Conservation (phyloP, 2,329 filamentous ascomycete genomes). For the Capronia epimyces region DNA sequence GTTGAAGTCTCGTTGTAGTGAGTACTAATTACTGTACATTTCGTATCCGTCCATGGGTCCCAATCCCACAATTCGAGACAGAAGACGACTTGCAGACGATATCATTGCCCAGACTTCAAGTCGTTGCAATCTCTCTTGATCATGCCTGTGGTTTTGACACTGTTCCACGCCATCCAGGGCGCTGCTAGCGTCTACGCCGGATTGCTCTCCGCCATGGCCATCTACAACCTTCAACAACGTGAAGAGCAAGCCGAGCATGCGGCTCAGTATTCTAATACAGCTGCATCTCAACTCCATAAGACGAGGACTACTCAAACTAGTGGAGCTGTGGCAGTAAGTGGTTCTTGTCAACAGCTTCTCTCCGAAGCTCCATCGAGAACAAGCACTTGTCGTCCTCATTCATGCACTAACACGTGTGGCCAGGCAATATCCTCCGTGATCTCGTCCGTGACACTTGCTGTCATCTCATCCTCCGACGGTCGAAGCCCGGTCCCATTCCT, state of each 20-base stretch:
- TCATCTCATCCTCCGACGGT: slow-evolving; percentile 7
- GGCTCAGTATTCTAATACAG: slow-evolving; percentile 21
- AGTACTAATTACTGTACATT: too few relatives aligned
- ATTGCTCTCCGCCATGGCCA: slow-evolving; percentile 21
- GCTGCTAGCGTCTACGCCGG: slow-evolving; percentile 10
- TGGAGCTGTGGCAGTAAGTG: slow-evolving; percentile 22
- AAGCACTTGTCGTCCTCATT: neutral
- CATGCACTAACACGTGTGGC: neutral
- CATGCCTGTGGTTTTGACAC: slow-evolving; percentile 15
- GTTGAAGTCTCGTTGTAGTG: neutral
- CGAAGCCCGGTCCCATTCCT: slow-evolving; percentile 9
- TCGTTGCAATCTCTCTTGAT: neutral
- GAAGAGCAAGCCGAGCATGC: slow-evolving; percentile 20
- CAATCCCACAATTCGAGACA: too few relatives aligned
- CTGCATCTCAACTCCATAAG: slow-evolving; percentile 20
- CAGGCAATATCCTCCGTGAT: slow-evolving; percentile 15
- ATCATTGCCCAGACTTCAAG: neutral
- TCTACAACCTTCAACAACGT: slow-evolving; percentile 21
- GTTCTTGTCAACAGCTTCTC: neutral
- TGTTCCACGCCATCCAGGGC: slow-evolving; percentile 20
- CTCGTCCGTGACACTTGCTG: slow-evolving; percentile 13
- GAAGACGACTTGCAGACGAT: too few relatives aligned
- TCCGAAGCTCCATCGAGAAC: neutral
- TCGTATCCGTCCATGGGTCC: too few relatives aligned
- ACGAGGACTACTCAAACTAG: slow-evolving; percentile 23